A percentile compares a stretch with the other conserved stretches of the same genome.
phyloP scores from a whole-genome alignment of 140 eudicot genomes.

The Flaveria floridana region DNA sequence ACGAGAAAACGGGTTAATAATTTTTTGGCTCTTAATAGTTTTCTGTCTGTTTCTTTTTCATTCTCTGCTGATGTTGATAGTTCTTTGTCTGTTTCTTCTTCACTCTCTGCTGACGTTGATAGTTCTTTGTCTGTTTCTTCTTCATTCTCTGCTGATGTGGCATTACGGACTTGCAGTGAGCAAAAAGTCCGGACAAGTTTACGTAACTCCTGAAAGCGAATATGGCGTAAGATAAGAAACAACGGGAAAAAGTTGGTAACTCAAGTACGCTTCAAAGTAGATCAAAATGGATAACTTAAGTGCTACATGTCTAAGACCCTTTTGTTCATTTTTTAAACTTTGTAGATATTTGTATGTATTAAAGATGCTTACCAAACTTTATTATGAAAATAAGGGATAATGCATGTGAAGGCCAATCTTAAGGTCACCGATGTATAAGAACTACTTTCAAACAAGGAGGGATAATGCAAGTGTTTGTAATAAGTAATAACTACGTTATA shows the following conservation, averaged over 20 bases:
- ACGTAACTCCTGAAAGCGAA: constrained; percentile 60
- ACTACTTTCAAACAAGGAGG: too few relatives aligned
- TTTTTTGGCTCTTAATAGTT: constrained; percentile 46
- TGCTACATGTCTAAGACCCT: constrained; percentile 1
- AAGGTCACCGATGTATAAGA: neutral
- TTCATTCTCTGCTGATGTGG: constrained; percentile 43
- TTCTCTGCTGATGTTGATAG: constrained; percentile 39
- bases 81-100: too few relatives aligned
- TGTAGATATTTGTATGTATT: neutral
- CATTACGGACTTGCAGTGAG: constrained; percentile 37
- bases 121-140: constrained; percentile 24
- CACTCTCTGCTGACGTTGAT: too few relatives aligned
- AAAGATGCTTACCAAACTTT: neutral
- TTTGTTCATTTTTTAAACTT: neutral
- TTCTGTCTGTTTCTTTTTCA: constrained; percentile 21
- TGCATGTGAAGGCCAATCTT: neutral
- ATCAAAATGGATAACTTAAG: neutral
- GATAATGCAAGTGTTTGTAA: too few relatives aligned
- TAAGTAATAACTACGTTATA: too few relatives aligned
- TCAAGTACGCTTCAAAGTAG: neutral
- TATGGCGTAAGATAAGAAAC: neutral
- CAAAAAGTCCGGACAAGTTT: constrained; percentile 64
- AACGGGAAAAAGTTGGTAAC: neutral
- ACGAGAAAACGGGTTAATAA: constrained; percentile 61
- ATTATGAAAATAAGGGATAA: neutral